Evolutionary conservation across 2,329 filamentous ascomycete species (phyloP), one percentile per base, ranked within the genome.

Genomic region (Trichoderma sp.): DNA sequence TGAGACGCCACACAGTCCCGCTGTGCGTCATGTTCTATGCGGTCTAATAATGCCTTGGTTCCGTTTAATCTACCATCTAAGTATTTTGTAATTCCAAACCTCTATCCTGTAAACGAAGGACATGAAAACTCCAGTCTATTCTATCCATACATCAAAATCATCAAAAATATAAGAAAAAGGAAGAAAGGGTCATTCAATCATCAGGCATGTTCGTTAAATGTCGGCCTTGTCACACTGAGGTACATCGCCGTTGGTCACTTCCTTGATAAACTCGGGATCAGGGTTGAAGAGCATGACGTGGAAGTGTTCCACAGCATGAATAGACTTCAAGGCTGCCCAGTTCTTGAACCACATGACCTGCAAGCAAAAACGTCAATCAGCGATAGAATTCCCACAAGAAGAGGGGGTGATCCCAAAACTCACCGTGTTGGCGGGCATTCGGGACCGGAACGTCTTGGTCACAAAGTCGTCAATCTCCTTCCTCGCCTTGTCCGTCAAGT

Each of bases 221-320:
- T 78, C 76, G 38, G 78, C 78, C 77, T 86, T 88, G 75, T 87
- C 85, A 77, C 88, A 88, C 81, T 93, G 87, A 2, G 94, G 91
- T 62, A 93, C 86, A 85, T 97, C 95, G 14, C 92, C 93, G 50
- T 90, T 86, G 6, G 95, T 98, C 77, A 98, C 88, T 74, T 91
- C 85, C 69, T 86, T 85, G 63, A 98, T 84, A 78, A 97, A 94
- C 4, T 86, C 88, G 53, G 87, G 86, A 79, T 96, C 92, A 1
- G 95, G 92, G 79, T 94, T 88, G 82, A 92, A 93, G 72, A 98
- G 86, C 95, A 98, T 95, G 81, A 98, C 93, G 83, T 98, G 96
- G 81, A 98, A 97, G 83, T 98, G 96, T 86, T 98, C 95, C 12
- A 98, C 91, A 1, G 93, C 91, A 79, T 95, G 91, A 33, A 98